These are phyloP conservation scores for Yamadazyma insecticola DNA, from an alignment of 805 yeast genomes.

Conservation along the genomic window DNA sequence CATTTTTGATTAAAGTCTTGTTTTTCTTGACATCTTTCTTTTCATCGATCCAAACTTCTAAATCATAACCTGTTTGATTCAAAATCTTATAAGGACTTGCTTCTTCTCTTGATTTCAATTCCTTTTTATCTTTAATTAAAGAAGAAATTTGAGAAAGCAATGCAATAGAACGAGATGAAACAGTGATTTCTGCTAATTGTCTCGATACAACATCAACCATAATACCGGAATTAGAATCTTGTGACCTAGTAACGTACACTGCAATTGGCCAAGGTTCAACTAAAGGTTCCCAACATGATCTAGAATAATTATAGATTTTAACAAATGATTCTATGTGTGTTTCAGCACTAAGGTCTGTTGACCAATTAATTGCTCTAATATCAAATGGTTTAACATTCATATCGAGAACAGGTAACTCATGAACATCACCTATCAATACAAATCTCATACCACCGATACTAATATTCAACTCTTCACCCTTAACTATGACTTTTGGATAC, in stretches of 20 bases:
- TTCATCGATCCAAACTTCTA: conserved; percentile 79
- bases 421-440: conserved; percentile 84
- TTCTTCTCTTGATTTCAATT: conserved; percentile 64
- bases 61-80: conserved; percentile 80
- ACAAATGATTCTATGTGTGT: conserved; percentile 60
- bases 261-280: conserved; percentile 85
- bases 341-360: conserved; percentile 71
- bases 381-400: conserved; percentile 68
- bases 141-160: conserved; percentile 65
- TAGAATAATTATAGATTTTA: conserved; percentile 81
- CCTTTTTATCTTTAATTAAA: conserved; percentile 49
- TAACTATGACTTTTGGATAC: conserved; percentile 39
- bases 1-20: conserved; percentile 38
- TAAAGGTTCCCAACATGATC: conserved; percentile 93
- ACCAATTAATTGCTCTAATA: conserved; percentile 74
- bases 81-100: conserved; percentile 76
- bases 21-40: conserved; percentile 9
- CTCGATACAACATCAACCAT: conserved; percentile 70
- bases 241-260: conserved; percentile 58
- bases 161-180: conserved; percentile 79
- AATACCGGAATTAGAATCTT: conserved; percentile 38
- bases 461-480: conserved; percentile 64
- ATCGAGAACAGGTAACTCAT: conserved; percentile 85
- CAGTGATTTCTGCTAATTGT: conserved; percentile 69
- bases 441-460: conserved; percentile 72